These are phyloP conservation scores for Dendrobium huoshanense DNA, from an alignment of 106 monocot species.

Conservation along the genomic window DNA sequence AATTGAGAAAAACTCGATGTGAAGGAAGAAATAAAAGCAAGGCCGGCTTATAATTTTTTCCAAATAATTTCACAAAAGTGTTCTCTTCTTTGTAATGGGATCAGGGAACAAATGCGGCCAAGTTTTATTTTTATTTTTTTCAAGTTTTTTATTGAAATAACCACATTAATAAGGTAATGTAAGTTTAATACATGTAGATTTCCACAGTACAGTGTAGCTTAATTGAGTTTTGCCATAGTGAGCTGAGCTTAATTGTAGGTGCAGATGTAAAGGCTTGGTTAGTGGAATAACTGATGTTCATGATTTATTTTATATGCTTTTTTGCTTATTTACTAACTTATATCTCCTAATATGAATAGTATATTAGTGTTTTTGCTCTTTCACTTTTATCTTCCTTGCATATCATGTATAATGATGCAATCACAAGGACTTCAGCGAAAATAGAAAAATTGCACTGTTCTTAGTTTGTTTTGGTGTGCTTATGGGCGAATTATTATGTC, in stretches of 20 bases:
- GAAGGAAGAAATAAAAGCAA: background rate
- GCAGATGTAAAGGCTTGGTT: background rate
- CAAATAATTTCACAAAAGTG: no score
- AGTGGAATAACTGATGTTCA: background rate
- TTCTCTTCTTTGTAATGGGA: background rate
- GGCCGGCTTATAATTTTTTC: background rate
- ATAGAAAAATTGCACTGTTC: no score
- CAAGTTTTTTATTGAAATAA: background rate
- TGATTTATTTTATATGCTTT: background rate
- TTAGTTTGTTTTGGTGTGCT: no score
- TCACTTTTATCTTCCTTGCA: no score
- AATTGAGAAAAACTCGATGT: background rate
- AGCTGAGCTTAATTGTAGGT: no score
- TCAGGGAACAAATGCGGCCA: background rate
- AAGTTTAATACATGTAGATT: conserved; percentile 4
- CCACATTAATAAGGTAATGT: background rate
- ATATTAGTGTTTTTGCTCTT: no score
- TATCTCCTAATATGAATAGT: no score
- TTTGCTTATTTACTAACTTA: background rate
- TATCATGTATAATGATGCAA: no score
- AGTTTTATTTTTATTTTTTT: background rate
- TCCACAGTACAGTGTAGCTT: no score
- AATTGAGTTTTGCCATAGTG: background rate
- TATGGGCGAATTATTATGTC: no score
- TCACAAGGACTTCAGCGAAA: no score